These are phyloP conservation scores for Aspergillus egyptiacus DNA, from an alignment of 495 filamentous ascomycete species.

Conservation along the genomic window DNA sequence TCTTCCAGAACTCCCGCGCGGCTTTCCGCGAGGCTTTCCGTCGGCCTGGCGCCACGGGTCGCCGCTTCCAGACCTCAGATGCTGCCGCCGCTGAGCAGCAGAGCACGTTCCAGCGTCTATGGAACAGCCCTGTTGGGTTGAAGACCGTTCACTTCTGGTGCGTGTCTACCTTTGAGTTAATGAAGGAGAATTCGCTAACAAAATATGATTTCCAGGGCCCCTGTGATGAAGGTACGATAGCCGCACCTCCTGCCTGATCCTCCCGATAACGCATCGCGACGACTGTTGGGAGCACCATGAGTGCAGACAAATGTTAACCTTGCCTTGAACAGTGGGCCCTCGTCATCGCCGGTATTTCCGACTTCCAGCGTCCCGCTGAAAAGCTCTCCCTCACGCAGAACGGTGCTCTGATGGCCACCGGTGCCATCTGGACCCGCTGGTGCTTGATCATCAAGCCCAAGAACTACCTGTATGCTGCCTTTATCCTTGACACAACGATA, in stretches of 20 bases:
- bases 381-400: constrained; percentile 91
- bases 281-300: too few relatives aligned
- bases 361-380: constrained; percentile 88
- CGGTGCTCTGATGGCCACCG: constrained; percentile 78
- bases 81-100: constrained; percentile 47
- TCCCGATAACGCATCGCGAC: neutral
- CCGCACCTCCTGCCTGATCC: constrained; percentile 1
- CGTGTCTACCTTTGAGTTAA: constrained; percentile 15
- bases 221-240: constrained; percentile 81
- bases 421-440: constrained; percentile 96
- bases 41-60: constrained; percentile 46
- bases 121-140: constrained; percentile 79
- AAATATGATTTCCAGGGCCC: constrained; percentile 56
- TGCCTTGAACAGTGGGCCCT: constrained; percentile 63
- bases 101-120: constrained; percentile 64
- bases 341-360: constrained; percentile 85
- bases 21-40: constrained; percentile 51
- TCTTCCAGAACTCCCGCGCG: constrained; percentile 47
- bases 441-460: constrained; percentile 92
- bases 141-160: constrained; percentile 99
- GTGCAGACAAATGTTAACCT: neutral
- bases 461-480: constrained; percentile 67
- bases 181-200: constrained; percentile 11
- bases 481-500: too few relatives aligned
- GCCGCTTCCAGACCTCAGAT: constrained; percentile 62